Conservation (phyloP, 257 asterid genomes). For the Solanum raphanifolium region DNA sequence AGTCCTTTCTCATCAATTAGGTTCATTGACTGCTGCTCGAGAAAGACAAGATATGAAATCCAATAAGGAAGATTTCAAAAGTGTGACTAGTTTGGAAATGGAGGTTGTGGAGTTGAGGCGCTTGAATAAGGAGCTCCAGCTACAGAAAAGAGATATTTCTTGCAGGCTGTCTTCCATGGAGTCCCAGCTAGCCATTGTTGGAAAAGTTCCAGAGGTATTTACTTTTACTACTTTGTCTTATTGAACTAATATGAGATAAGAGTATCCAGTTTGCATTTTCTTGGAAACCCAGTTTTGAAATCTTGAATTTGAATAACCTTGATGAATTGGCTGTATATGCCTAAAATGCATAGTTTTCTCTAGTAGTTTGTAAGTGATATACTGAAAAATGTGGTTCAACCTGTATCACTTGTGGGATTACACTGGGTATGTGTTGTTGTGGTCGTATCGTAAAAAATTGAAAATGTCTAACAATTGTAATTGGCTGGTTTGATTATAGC, state of each 20-base stretch:
- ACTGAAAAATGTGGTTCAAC: slow-evolving; percentile 3
- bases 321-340: neutral
- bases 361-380: neutral
- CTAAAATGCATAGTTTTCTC: neutral
- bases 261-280: neutral
- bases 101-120: slow-evolving; percentile 88
- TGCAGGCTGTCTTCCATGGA: slow-evolving; percentile 63
- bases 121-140: slow-evolving; percentile 89
- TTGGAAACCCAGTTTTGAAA: neutral
- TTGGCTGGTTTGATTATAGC: neutral
- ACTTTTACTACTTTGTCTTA: neutral
- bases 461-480: neutral
- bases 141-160: slow-evolving; percentile 74
- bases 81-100: slow-evolving; percentile 38
- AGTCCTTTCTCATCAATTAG: slow-evolving; percentile 41
- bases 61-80: slow-evolving; percentile 19
- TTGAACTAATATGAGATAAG: neutral
- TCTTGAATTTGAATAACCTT: neutral
- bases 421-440: neutral
- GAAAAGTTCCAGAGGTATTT: slow-evolving; percentile 56
- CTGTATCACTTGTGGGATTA: neutral
- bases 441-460: neutral
- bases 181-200: slow-evolving; percentile 35
- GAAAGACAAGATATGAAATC: slow-evolving; percentile 28
- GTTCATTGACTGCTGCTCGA: slow-evolving; percentile 23